Base-by-base conservation (phyloP, 257 asterid species). In the Rauvolfia tetraphylla region DNA sequence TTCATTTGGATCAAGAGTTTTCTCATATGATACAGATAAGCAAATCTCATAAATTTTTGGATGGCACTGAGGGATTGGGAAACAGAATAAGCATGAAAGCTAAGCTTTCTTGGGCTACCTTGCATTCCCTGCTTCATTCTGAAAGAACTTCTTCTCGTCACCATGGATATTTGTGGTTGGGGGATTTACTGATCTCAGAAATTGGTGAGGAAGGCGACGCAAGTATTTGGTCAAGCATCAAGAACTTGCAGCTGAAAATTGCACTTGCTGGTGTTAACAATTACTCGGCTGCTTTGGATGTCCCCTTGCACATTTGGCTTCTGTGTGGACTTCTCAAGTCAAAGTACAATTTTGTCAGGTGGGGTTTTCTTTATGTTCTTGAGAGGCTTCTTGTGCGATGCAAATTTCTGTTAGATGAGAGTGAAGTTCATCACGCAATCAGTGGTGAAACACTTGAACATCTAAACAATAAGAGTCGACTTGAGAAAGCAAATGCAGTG, bases 61-160 rank as follows among this genome's bases (percentile, higher is more conserved):
- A 90, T 87, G 90, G 90, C 73, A 80, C 85, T 68, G 85, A 81
- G 76, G 86, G 81, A 82, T 87, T 79, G 65, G 89, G 85, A 39
- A 91, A 82, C 72, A 75, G 83, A 59, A 76, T 85, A 74, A 83
- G 90, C 61, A 83, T 85, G 89, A 87, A 89, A 56, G 88, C 90
- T 70, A 90, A 91, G 84, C 89, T 88, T 67, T 86, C 88, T 51
- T 93, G 98, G 98, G 88, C 97, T 81, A 95, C 93, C 76, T 88
- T 95, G 77, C 99, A 95, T 85, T 95, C 99, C 84, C 96, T 95
- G 85, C 97, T 95, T 76, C 99, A 93, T 85, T 95, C 99, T 73
- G 95, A 91, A 79, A 85, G 96, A 76, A 68, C 68, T 44, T 86
- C 86, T 76, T 88, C 90, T 83, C 97, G 98, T 31, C 99, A 91